Evolutionary conservation across 495 filamentous ascomycete species (phyloP), one percentile per base, ranked within the genome.

Genomic region (Xylaria intraflava): DNA sequence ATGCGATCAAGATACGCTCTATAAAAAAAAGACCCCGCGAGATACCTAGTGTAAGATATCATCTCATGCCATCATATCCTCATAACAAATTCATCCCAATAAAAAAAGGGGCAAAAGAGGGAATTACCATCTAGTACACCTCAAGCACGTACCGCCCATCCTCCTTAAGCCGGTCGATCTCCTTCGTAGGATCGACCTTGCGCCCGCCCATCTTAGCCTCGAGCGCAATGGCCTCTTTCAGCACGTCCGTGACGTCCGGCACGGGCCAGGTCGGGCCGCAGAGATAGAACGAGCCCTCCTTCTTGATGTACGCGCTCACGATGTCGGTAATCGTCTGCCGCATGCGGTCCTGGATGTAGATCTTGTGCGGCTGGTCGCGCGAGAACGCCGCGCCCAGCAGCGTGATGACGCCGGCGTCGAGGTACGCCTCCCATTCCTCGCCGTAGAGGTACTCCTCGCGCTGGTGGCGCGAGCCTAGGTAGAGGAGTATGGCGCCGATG

Each of bases 341-440:
- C 93, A 98, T 97, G 57, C 90, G 84, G 64, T 97, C 93, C 76
- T 98, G 93, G 66, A 98, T 98, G 65, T 98, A 98, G 55, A 98
- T 95, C 84, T 98, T 98, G 78, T 96, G 79, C 17, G 87, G 83
- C 80, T 98, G 93, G 65, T 98, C 93, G 61, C 93, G 85, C 46
- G 89, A 95, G 81, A 98, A 98, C 14, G 93, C 93, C 41, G 88
- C 83, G 22, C 94, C 94, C 19, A 98, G 82, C 27, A 95, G 79
- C 4, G 94, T 97, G 69, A 98, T 89, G 59, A 98, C 86, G 50
- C 93, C 93, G 1, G 94, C 90, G 49, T 90, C 90, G 67, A 92
- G 82, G 69, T 98, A 98, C 3, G 93, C 93, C 71, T 98, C 94
- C 93, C 93, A 98, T 69, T 98, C 93, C 74, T 98, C 93, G 58